Evolutionary conservation across 352 stramenopile genomes (phyloP).

Genomic region (Globisporangium echinulatum): DNA sequence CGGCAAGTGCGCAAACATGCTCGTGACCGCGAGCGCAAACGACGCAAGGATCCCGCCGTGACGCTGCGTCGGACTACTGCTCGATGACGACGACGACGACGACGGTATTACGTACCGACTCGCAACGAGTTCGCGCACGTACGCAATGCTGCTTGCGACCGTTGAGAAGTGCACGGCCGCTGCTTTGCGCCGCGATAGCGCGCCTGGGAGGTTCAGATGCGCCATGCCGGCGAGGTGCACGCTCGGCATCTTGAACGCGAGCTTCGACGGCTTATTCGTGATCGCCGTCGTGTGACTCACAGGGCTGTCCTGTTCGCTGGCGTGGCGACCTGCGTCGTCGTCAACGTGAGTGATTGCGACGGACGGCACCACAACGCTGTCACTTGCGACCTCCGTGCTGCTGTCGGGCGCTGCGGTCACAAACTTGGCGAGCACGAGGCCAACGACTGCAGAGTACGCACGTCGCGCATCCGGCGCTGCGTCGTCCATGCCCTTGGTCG

Average conservation of each 20-base stretch:
- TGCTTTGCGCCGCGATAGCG: constrained; percentile 52
- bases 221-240: constrained; percentile 61
- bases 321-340: constrained; percentile 14
- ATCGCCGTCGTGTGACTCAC: background rate
- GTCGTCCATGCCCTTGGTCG: constrained; percentile 78
- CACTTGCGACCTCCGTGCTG: background rate
- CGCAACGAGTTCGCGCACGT: constrained; percentile 70
- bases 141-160: constrained; percentile 64
- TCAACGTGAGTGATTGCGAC: constrained; percentile 19
- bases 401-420: constrained; percentile 37
- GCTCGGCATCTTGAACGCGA: constrained; percentile 57
- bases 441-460: constrained; percentile 60
- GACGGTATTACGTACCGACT: constrained; percentile 44
- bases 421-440: constrained; percentile 75
- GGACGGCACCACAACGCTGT: constrained; percentile 10
- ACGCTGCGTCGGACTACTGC: constrained; percentile 33
- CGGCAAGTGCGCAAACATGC: constrained; percentile 71
- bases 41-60: constrained; percentile 67
- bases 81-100: background rate
- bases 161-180: constrained; percentile 61
- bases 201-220: constrained; percentile 30
- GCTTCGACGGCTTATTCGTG: constrained; percentile 34
- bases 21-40: constrained; percentile 64
- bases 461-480: constrained; percentile 46
- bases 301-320: constrained; percentile 11